Evolutionary conservation across 2,329 filamentous ascomycete species (phyloP), one percentile per base, ranked within the genome.

Genomic region (Metarhizium robertsii): DNA sequence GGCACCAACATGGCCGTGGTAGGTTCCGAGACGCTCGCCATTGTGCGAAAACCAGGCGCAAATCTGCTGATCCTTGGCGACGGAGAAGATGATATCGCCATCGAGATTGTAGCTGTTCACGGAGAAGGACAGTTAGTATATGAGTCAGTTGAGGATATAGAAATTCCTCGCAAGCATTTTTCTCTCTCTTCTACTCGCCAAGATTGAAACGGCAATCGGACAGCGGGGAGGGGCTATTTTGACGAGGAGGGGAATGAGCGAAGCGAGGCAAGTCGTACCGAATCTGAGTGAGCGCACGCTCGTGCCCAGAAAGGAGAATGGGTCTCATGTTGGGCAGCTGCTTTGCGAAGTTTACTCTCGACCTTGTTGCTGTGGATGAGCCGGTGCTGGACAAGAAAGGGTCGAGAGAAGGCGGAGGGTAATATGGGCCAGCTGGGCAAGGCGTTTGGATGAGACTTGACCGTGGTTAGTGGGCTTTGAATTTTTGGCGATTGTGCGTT

Each of bases 1-100:
- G 66, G 94, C 92, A 76, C 94, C 94, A 74, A 95, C 88, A 77
- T 99, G 94, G 73, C 94, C 94, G 71, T 90, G 86, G 79, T 97
- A 99, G 66, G 92, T 94, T 68, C 94, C 94, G 67, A 97, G 83
- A 67, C 94, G 88, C 80, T 99, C 94, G 77, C 94, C 94, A 75
- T 99, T 99, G 78, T 95, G 91, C 62, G 91, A 87, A 77, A 85
- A 97, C 94, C 94, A 99, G 62, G 85, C 92, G 80, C 92, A 96
- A 68, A 96, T 90, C 69, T 95, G 84, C 76, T 96, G 92, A 75
- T 97, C 92, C 78, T 97, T 97, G 65, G 90, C 84, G 59, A 91
- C 89, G 61, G 92, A 96, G 80, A 97, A 96, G 71, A 97, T 86
- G 64, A 97, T 83, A 71, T 99, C 94, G 76, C 94, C 94, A 77